Evolutionary conservation across 495 filamentous ascomycete genomes (phyloP).

Genomic region (Gamarada debralockiae): DNA sequence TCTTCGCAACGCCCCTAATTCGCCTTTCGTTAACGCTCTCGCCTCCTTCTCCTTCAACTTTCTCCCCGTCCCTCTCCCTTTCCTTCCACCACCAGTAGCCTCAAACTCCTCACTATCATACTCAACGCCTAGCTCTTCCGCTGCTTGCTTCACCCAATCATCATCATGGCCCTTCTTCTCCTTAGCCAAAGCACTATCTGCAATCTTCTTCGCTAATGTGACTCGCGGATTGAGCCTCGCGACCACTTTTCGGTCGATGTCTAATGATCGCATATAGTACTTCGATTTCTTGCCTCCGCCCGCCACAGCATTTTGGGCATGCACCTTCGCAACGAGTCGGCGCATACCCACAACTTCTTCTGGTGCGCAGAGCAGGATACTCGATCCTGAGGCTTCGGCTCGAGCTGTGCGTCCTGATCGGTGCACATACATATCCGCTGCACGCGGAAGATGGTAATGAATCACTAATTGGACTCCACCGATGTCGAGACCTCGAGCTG

Average conservation of each 20-base stretch:
- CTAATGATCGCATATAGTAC: conserved; percentile 69
- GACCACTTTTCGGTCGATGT: conserved; percentile 78
- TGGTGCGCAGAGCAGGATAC: conserved; percentile 83
- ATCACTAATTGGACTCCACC: conserved; percentile 79
- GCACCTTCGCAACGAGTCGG: conserved; percentile 79
- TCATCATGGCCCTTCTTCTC: conserved; percentile 81
- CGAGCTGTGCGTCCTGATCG: conserved; percentile 93
- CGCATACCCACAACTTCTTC: conserved; percentile 84
- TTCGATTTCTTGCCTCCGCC: conserved; percentile 42
- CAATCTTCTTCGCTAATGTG: conserved; percentile 74
- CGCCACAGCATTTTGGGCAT: conserved; percentile 23
- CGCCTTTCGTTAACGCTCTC: conserved; percentile 61
- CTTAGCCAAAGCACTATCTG: conserved; percentile 78
- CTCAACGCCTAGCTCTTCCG: conserved; percentile 91
- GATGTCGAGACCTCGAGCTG: conserved; percentile 95
- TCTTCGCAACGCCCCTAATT: conserved; percentile 57
- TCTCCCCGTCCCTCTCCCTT: conserved; percentile 61
- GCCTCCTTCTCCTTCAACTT: conserved; percentile 72
- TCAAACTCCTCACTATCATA: conserved; percentile 87
- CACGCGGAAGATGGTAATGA: conserved; percentile 91
- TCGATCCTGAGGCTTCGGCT: conserved; percentile 69
- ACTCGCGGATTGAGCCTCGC: conserved; percentile 69
- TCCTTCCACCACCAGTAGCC: conserved; percentile 54
- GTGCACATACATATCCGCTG: conserved; percentile 92
- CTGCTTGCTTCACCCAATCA: conserved; percentile 76